Base-by-base conservation (phyloP, 257 asterid species). In the Petunia axillaris region DNA sequence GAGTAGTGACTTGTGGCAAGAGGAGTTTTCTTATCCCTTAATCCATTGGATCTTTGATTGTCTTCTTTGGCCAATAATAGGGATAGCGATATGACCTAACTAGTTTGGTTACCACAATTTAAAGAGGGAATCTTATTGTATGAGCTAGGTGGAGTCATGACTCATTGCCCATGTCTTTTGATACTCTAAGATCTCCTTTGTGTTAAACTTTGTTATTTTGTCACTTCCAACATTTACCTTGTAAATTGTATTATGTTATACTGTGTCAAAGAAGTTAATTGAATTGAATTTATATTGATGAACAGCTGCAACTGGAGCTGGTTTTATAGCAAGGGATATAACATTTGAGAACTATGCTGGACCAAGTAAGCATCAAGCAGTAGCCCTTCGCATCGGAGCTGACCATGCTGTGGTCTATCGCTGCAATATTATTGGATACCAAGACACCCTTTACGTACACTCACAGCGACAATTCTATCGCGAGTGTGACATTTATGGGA, bases 291-390 rank as follows among this genome's bases (percentile, higher is more conserved):
- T 25, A 25, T 44, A 9, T 35, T 71, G 3, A 70, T 82, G 82
- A 83, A 44, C 43, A 96, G 99, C 99, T 38, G 98, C 99, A 6
- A 87, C 98, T 2, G 99, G 99, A 1, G 88, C 94, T 4, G 99
- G 99, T 75, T 94, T 96, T 87, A 91, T 96, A 9, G 98, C 97
- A 6, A 86, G 89, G 82, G 99, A 96, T 90, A 83, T 96, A 14
- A 87, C 98, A 14, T 96, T 96, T 64, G 98, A 91, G 71, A 96
- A 96, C 79, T 91, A 86, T 83, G 99, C 99, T 11, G 99, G 99
- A 3, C 94, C 98, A 38, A 73, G 79, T 57, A 91, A 90, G 85
- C 99, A 96, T 53, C 99, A 96, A 48, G 99, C 99, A 1, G 99
- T 96, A 75, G 99, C 99, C 40, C 99, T 96, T 1, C 91, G 99